phyloP scores from a whole-genome alignment of 805 yeast species.

The Candida coleopterorum region DNA sequence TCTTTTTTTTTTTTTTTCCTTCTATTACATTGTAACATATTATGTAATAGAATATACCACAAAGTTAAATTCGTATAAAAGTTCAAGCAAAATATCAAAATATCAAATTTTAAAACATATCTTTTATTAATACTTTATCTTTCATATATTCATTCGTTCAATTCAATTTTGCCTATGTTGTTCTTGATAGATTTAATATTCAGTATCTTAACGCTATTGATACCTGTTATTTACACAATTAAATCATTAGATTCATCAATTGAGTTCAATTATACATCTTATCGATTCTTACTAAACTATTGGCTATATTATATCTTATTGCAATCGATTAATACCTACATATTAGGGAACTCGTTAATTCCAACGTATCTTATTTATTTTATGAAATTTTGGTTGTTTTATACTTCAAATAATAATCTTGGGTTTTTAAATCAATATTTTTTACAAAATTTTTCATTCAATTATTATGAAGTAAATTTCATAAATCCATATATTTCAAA shows the following conservation, averaged over 20 bases:
- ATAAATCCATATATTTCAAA: constrained; percentile 3
- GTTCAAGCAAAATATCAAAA: too few species aligned
- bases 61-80: neutral
- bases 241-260: constrained; percentile 9
- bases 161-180: constrained; percentile 3
- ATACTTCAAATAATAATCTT: constrained; percentile 2
- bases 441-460: neutral
- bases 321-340: constrained; percentile 2
- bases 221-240: constrained; percentile 9
- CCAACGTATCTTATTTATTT: neutral
- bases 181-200: constrained; percentile 5
- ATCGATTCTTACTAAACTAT: constrained; percentile 10
- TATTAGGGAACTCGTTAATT: neutral
- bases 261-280: constrained; percentile 6
- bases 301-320: constrained; percentile 9
- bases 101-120: too few species aligned
- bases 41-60: neutral
- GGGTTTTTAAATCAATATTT: constrained; percentile 1
- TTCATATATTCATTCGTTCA: neutral
- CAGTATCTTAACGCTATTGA: constrained; percentile 6
- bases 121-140: neutral
- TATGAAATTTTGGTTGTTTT: constrained; percentile 9
- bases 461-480: constrained; percentile 1
- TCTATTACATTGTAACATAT: neutral
- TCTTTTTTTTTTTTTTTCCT: too few species aligned